Conservation (phyloP, 768 basidiomycete genomes). For the Agaricus subrufescens region DNA sequence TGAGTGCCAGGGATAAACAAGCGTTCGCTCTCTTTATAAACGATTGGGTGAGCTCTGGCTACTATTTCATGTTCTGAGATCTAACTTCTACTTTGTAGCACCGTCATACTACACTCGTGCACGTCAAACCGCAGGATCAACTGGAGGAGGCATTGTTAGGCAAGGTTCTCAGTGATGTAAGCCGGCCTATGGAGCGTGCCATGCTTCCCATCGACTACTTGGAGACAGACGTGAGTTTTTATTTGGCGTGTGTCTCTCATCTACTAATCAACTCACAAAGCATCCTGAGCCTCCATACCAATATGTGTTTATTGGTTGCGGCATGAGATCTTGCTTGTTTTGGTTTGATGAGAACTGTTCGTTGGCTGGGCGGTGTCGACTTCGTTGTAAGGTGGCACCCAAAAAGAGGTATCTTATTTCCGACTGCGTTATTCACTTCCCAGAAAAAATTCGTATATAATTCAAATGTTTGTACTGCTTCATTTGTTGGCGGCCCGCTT, state of each 20-base stretch:
- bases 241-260: not conserved
- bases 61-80: not conserved
- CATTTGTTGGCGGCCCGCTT: no score
- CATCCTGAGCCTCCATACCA: not conserved
- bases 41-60: not conserved
- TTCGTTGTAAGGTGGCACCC: not conserved
- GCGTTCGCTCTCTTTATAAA: not conserved
- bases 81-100: not conserved
- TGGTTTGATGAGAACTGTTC: not conserved
- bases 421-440: not conserved
- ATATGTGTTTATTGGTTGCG: not conserved
- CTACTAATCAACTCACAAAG: no score
- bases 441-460: no score
- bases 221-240: not conserved
- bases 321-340: not conserved
- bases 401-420: not conserved
- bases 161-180: not conserved
- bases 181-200: not conserved
- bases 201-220: no score
- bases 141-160: not conserved
- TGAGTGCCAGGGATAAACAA: not conserved
- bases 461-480: no score
- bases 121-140: not conserved
- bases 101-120: not conserved
- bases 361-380: not conserved